Conservation (phyloP, 352 stramenopile genomes). For the Globisporangium mamillatum region DNA sequence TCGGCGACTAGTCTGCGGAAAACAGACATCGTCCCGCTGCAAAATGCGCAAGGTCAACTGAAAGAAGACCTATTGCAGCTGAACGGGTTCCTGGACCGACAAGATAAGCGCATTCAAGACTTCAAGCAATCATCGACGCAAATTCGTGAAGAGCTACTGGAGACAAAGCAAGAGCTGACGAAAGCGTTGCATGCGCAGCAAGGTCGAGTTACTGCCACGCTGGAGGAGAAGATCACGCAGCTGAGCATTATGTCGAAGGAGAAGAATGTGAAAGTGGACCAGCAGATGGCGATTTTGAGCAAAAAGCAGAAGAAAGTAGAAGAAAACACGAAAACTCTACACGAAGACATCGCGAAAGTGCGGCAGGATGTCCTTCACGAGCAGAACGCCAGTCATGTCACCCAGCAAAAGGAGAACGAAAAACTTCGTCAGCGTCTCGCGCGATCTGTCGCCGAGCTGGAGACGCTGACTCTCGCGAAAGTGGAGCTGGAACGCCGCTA, state of each 20-base stretch:
- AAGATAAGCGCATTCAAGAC: conserved; percentile 64
- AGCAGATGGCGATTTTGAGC: conserved; percentile 42
- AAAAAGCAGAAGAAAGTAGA: conserved; percentile 66
- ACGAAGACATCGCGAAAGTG: conserved; percentile 41
- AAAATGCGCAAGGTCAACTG: conserved; percentile 57
- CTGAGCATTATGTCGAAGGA: conserved; percentile 41
- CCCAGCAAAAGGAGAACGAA: conserved; percentile 33
- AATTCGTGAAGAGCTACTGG: conserved; percentile 51
- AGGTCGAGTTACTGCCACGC: conserved; percentile 29
- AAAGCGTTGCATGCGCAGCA: conserved; percentile 56
- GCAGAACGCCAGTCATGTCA: conserved; percentile 19
- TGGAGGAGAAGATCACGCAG: conserved; percentile 60
- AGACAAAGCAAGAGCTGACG: conserved; percentile 54
- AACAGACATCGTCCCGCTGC: conserved; percentile 44
- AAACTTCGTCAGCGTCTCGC: conserved; percentile 50
- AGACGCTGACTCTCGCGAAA: conserved; percentile 36
- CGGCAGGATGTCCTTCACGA: conserved; percentile 34
- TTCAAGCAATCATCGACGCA: conserved; percentile 39
- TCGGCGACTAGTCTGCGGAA: conserved; percentile 44
- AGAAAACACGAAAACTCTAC: conserved; percentile 37
- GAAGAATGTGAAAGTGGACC: conserved; percentile 45
- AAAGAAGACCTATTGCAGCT: conserved; percentile 65
- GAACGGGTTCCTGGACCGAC: conserved; percentile 47
- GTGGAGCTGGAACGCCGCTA: conserved; percentile 47
- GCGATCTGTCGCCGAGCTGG: conserved; percentile 45